phyloP scores from a whole-genome alignment of 1,284 basidiomycete genomes.

The Puccinia hordei region DNA sequence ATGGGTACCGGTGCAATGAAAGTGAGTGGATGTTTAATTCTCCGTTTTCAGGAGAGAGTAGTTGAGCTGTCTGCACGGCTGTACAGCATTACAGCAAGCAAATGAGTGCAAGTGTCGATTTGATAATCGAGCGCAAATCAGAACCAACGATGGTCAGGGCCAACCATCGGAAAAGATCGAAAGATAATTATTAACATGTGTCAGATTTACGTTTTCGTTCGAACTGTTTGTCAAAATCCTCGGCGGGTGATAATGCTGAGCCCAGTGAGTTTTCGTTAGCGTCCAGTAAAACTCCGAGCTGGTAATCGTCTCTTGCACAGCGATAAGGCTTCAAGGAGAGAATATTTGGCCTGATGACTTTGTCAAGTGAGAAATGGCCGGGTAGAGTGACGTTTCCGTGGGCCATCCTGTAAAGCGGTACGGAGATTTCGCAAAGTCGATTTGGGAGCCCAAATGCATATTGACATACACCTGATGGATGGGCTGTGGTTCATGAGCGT shows the following conservation, averaged over 20 bases:
- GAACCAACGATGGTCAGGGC: slow-evolving; percentile 2
- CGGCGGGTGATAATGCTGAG: slow-evolving; percentile 65
- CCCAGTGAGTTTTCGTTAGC: slow-evolving; percentile 97
- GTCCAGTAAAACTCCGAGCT: slow-evolving; percentile 88
- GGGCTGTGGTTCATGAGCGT: too few relatives aligned
- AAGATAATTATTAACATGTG: too few relatives aligned
- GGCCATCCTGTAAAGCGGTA: neutral
- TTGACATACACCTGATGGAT: too few relatives aligned
- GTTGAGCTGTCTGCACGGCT: slow-evolving; percentile 35
- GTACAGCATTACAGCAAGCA: neutral
- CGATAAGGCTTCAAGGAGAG: slow-evolving; percentile 88
- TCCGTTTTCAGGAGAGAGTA: slow-evolving; percentile 57
- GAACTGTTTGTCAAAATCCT: slow-evolving; percentile 48
- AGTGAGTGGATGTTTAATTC: slow-evolving; percentile 59
- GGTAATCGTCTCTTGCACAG: slow-evolving; percentile 95
- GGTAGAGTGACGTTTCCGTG: neutral
- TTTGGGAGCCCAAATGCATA: too few relatives aligned
- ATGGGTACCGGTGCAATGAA: slow-evolving; percentile 80
- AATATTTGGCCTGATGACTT: slow-evolving; percentile 85
- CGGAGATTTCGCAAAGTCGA: too few relatives aligned
- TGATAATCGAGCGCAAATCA: slow-evolving; percentile 48
- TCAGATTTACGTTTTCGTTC: too few relatives aligned
- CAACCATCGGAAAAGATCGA: neutral
- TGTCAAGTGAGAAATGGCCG: slow-evolving; percentile 17
- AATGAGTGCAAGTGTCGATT: neutral